These are phyloP conservation scores for Chlamydomonas urium DNA, from an alignment of 139 green algal genomes.

Conservation along the genomic window DNA sequence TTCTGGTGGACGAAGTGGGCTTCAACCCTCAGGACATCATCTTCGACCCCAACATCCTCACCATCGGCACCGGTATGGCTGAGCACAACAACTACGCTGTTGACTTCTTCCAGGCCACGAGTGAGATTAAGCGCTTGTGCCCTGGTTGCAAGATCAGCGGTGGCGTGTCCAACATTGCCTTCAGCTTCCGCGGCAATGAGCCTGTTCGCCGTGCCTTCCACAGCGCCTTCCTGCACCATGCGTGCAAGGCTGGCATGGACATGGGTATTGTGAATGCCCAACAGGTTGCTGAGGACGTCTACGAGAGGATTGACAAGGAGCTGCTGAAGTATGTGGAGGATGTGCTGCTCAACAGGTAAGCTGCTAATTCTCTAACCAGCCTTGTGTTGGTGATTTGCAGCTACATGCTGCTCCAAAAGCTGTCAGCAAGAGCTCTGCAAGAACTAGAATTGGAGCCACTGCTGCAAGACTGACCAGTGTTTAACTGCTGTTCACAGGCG, in stretches of 20 bases:
- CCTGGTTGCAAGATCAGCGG: conserved; percentile 92
- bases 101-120: conserved; percentile 92
- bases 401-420: too few species aligned
- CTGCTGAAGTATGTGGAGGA: conserved; percentile 95
- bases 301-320: conserved; percentile 97
- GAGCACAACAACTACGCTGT: conserved; percentile 99
- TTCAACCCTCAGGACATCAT: conserved; percentile 97
- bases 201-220: conserved; percentile 91
- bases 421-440: too few species aligned
- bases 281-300: conserved; percentile 90
- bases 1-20: conserved; percentile 92
- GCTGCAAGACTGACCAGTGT: too few species aligned
- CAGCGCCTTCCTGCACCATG: conserved; percentile 91
- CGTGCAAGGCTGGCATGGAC: conserved; percentile 95
- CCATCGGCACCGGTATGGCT: conserved; percentile 89
- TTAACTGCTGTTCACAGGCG: too few species aligned
- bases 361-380: too few species aligned
- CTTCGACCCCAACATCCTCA: conserved; percentile 99
- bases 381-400: too few species aligned
- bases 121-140: conserved; percentile 93
- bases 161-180: conserved; percentile 97
- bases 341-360: conserved; percentile 88
- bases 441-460: too few species aligned
- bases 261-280: conserved; percentile 98
- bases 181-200: conserved; percentile 98